These are phyloP conservation scores for Malus sylvestris DNA, from an alignment of 306 rosid genomes.

Conservation along the genomic window DNA sequence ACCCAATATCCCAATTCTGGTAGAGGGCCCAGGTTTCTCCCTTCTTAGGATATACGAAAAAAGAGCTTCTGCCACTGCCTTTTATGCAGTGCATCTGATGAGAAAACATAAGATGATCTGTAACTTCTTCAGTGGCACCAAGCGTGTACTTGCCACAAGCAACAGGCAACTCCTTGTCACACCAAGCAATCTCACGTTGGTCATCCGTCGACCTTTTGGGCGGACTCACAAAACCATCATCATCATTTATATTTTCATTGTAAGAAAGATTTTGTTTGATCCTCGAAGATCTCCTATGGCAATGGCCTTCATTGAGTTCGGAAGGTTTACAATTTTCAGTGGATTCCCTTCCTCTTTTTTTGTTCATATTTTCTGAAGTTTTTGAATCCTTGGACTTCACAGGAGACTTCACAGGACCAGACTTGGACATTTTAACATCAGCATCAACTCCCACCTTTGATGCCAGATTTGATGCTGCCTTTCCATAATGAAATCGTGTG, in stretches of 20 bases:
- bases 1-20: constrained; percentile 70
- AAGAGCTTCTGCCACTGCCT: constrained; percentile 23
- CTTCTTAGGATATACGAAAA: constrained; percentile 56
- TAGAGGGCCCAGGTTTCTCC: constrained; percentile 95
- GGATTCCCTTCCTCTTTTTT: constrained; percentile 47
- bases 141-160: constrained; percentile 56
- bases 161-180: constrained; percentile 46
- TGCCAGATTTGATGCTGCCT: not conserved
- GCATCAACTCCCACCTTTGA: constrained; percentile 28
- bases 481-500: constrained; percentile 8
- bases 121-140: constrained; percentile 31
- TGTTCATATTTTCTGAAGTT: constrained; percentile 25
- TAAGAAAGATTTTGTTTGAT: constrained; percentile 35
- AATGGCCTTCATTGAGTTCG: constrained; percentile 7
- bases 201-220: constrained; percentile 36
- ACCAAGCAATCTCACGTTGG: constrained; percentile 50
- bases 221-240: constrained; percentile 29
- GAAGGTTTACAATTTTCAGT: constrained; percentile 32
- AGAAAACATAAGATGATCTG: constrained; percentile 49
- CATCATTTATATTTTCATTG: constrained; percentile 24
- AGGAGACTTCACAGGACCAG: constrained; percentile 29
- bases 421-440: constrained; percentile 23
- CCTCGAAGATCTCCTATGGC: constrained; percentile 39
- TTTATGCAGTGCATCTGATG: constrained; percentile 51
- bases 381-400: constrained; percentile 29